These are phyloP conservation scores for Peronospora farinosa DNA, from an alignment of 352 stramenopile species.

Conservation along the genomic window DNA sequence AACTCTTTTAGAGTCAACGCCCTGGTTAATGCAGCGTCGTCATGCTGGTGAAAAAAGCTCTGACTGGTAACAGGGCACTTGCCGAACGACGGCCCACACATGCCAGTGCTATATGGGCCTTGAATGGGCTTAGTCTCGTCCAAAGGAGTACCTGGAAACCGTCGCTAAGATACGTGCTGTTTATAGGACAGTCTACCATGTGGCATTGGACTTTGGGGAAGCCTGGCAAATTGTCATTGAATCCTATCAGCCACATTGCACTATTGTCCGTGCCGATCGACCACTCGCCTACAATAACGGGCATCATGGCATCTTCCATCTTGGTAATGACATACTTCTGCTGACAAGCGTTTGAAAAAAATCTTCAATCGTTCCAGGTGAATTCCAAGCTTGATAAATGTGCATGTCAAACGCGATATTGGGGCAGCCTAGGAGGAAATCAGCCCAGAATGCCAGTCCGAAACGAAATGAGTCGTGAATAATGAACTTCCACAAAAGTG, in stretches of 20 bases:
- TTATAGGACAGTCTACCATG: conserved; percentile 70
- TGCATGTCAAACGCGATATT: conserved; percentile 94
- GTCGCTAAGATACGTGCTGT: conserved; percentile 87
- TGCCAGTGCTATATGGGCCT: conserved; percentile 68
- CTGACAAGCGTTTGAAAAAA: conserved; percentile 90
- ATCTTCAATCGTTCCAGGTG: conserved; percentile 56
- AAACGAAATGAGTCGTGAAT: conserved; percentile 96
- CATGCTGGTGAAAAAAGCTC: conserved; percentile 71
- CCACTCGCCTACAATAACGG: conserved; percentile 94
- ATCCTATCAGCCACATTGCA: conserved; percentile 83
- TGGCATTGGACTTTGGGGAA: conserved; percentile 89
- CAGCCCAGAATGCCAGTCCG: conserved; percentile 52
- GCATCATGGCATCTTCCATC: conserved; percentile 92
- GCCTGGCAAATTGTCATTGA: conserved; percentile 88
- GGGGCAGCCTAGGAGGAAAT: conserved; percentile 81
- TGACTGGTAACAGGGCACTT: conserved; percentile 86
- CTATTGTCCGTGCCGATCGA: conserved; percentile 86
- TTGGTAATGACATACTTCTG: conserved; percentile 84
- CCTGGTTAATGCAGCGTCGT: conserved; percentile 72
- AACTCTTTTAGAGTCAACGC: conserved; percentile 90
- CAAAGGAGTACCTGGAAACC: conserved; percentile 86
- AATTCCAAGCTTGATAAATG: conserved; percentile 92
- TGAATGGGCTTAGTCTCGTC: conserved; percentile 88
- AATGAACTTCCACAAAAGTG: conserved; percentile 93
- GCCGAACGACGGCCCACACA: conserved; percentile 84